phyloP scores from a whole-genome alignment of 2,329 filamentous ascomycete genomes.

The Aspergillus ochraceoroseus region DNA sequence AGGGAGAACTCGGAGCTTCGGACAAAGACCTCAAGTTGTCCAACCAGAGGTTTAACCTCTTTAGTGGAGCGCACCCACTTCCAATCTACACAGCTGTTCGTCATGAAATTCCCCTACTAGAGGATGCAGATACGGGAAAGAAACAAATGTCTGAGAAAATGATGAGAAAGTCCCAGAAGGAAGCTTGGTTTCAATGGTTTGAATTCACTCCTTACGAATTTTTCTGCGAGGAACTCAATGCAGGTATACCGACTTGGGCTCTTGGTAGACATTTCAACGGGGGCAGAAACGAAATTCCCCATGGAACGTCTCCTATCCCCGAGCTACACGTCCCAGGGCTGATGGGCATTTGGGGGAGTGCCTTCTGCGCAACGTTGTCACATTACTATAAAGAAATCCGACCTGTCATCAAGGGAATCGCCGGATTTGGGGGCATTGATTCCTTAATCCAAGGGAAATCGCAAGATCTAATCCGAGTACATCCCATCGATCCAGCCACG shows the following conservation, averaged over 20 bases:
- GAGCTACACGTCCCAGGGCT: conserved; percentile 79
- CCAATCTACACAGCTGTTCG: conserved; percentile 95
- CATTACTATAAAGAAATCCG: conserved; percentile 94
- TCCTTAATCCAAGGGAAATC: conserved; percentile 76
- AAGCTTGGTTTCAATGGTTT: conserved; percentile 97
- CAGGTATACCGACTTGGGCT: conserved; percentile 93
- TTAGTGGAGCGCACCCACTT: conserved; percentile 74
- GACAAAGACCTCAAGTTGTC: conserved; percentile 84
- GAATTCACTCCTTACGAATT: conserved; percentile 93
- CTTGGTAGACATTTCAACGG: conserved; percentile 75
- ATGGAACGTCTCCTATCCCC: conserved; percentile 66
- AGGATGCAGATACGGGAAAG: conserved; percentile 29
- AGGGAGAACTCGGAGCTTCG: conserved; percentile 72
- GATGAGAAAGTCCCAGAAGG: conserved; percentile 50
- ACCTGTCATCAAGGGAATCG: conserved; percentile 70
- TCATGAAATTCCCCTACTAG: conserved; percentile 76
- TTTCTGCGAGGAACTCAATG: conserved; percentile 85
- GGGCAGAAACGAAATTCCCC: conserved; percentile 60
- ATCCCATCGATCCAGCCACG: conserved; percentile 85
- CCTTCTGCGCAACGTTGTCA: conserved; percentile 90
- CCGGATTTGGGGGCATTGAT: conserved; percentile 72
- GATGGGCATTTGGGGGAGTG: conserved; percentile 93
- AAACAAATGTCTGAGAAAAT: conserved; percentile 32
- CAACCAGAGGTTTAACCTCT: conserved; percentile 71
- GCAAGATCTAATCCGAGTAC: conserved; percentile 81